phyloP scores from a whole-genome alignment of 306 rosid genomes.

The Casuarina cunninghamiana region DNA sequence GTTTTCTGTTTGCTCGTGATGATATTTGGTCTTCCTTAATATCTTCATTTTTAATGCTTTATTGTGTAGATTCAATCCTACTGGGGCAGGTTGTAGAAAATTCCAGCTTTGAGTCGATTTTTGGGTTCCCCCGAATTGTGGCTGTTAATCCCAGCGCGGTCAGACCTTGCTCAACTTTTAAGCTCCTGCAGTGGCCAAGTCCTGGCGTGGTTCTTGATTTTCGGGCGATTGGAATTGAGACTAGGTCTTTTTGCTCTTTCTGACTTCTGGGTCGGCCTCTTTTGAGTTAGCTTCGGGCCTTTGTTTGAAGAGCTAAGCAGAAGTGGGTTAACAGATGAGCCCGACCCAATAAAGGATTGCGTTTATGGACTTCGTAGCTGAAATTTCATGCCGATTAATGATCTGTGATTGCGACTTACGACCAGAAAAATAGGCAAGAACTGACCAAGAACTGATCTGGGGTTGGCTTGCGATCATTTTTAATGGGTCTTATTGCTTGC shows the following conservation, averaged over 20 bases:
- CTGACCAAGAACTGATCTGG: too few species aligned
- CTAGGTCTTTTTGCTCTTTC: not conserved
- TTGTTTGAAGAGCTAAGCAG: not conserved
- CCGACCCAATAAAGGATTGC: too few species aligned
- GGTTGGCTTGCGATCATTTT: too few species aligned
- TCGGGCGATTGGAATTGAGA: not conserved
- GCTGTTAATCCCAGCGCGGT: not conserved
- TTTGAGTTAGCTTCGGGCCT: not conserved
- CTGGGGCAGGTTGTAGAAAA: too few species aligned
- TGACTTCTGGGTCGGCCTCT: not conserved
- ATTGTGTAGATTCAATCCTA: not conserved
- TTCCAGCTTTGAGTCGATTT: not conserved
- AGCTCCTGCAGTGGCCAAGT: not conserved
- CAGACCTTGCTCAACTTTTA: not conserved
- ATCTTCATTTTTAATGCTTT: not conserved
- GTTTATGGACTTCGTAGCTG: not conserved
- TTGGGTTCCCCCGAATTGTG: not conserved
- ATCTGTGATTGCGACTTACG: not conserved
- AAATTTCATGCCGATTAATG: not conserved
- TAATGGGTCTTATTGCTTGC: too few species aligned
- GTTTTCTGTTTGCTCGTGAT: conserved; percentile 28
- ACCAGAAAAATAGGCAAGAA: not conserved
- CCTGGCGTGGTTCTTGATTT: not conserved
- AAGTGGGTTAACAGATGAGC: too few species aligned
- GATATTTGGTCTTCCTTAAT: conserved; percentile 42